Evolutionary conservation across 2,329 filamentous ascomycete genomes (phyloP).

Genomic region (Fusarium proliferatum): DNA sequence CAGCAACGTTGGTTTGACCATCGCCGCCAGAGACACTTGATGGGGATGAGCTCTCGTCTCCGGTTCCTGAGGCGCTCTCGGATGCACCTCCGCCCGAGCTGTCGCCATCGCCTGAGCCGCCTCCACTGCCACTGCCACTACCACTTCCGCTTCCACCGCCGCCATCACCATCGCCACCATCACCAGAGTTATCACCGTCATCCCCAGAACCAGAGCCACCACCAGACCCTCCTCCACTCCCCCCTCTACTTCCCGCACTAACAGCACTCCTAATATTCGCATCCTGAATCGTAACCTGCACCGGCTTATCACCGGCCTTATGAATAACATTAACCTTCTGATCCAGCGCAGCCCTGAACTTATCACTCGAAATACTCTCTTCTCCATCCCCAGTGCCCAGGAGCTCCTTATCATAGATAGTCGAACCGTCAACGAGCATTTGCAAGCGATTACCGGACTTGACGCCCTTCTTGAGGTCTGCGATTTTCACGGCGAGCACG

Average conservation of each 20-base stretch:
- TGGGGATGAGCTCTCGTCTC: neutral
- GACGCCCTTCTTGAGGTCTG: neutral
- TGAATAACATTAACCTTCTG: slow-evolving; percentile 14
- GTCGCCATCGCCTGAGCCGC: neutral
- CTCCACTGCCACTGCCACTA: neutral
- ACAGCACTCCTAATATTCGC: neutral
- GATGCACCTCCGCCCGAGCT: neutral
- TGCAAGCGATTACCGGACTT: neutral
- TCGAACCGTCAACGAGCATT: slow-evolving; percentile 2
- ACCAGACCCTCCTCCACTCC: neutral
- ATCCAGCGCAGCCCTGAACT: slow-evolving; percentile 3
- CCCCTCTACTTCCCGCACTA: neutral
- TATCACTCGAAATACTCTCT: neutral
- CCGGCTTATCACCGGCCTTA: slow-evolving; percentile 2
- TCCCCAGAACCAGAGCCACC: neutral
- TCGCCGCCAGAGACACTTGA: neutral
- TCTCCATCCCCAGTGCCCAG: neutral
- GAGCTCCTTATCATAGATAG: slow-evolving; percentile 7
- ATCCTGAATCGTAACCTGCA: slow-evolving; percentile 8
- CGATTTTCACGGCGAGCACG: neutral
- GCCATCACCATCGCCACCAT: neutral
- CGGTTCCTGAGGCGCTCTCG: neutral
- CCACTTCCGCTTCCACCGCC: neutral
- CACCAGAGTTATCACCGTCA: neutral
- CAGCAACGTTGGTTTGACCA: neutral